Conservation (phyloP, 768 basidiomycete species). For the Epithele typhae region DNA sequence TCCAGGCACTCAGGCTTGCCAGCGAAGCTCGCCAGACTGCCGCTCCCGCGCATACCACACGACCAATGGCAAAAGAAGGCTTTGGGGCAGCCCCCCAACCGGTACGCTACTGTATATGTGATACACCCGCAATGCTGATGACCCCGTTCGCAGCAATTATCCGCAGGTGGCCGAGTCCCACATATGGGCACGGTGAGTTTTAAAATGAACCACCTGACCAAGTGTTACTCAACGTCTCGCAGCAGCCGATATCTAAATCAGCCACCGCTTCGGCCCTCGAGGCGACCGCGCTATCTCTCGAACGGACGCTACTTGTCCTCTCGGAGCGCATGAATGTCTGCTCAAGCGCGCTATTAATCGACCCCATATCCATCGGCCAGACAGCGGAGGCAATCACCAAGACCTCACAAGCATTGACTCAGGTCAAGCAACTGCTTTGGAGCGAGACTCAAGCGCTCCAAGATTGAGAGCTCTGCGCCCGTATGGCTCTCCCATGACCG, state of each 20-base stretch:
- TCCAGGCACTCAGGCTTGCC: background rate
- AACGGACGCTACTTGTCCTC: conserved; percentile 46
- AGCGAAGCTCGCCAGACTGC: too few species aligned
- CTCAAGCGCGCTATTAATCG: conserved; percentile 35
- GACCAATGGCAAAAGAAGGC: too few species aligned
- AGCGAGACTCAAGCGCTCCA: conserved; percentile 33
- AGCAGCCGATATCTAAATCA: background rate
- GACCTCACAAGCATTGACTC: conserved; percentile 55
- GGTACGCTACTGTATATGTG: too few species aligned
- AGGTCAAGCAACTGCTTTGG: conserved; percentile 55
- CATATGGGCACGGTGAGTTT: too few species aligned
- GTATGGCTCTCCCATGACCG: conserved; percentile 7
- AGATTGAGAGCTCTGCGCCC: conserved; percentile 11
- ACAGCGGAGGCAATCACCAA: conserved; percentile 70
- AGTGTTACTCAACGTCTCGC: background rate
- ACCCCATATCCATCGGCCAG: conserved; percentile 46
- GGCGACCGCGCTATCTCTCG: conserved; percentile 43
- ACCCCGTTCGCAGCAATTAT: too few species aligned
- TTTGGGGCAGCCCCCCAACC: too few species aligned
- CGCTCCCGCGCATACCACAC: too few species aligned
- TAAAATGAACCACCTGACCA: too few species aligned
- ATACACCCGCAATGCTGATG: too few species aligned
- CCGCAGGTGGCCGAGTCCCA: too few species aligned
- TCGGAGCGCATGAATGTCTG: conserved; percentile 46
- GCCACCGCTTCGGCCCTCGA: conserved; percentile 26